These are phyloP conservation scores for Colletotrichum navitas DNA, from an alignment of 2,329 filamentous ascomycete genomes.

Conservation along the genomic window DNA sequence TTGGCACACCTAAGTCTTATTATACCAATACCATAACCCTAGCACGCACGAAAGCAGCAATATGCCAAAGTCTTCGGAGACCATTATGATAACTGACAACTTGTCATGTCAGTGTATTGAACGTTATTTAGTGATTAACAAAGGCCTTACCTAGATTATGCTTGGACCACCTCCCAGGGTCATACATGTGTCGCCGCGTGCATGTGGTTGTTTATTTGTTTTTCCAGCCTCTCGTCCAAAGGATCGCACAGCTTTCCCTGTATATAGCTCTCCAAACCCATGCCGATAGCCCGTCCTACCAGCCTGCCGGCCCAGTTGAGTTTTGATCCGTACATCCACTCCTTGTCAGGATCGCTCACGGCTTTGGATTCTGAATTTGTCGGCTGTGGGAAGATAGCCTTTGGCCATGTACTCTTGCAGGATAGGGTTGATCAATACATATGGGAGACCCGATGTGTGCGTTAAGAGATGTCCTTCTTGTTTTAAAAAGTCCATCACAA, in stretches of 20 bases:
- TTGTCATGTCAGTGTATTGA: too few relatives aligned
- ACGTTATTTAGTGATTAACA: too few relatives aligned
- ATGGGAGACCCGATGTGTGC: constrained; percentile 58
- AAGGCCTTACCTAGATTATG: too few relatives aligned
- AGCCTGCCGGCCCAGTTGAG: constrained; percentile 67
- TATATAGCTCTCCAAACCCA: constrained; percentile 58
- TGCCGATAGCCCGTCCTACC: constrained; percentile 60
- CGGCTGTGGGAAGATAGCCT: neutral
- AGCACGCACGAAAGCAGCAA: too few relatives aligned
- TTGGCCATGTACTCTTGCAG: constrained; percentile 44
- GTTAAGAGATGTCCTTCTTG: too few relatives aligned
- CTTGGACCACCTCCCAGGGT: too few relatives aligned
- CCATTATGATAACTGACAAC: too few relatives aligned
- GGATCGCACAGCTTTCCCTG: constrained; percentile 56
- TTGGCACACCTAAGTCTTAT: too few relatives aligned
- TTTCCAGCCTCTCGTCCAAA: constrained; percentile 11
- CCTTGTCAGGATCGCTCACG: constrained; percentile 47
- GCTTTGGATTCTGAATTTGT: neutral
- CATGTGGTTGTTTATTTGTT: too few relatives aligned
- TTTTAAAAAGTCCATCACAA: constrained; percentile 44
- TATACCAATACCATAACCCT: too few relatives aligned
- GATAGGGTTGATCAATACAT: constrained; percentile 56
- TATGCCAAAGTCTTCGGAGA: too few relatives aligned
- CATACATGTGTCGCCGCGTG: too few relatives aligned
- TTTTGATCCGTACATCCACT: constrained; percentile 58